Base-by-base conservation (phyloP, 1,139 yeast genomes). In the Geotrichum cucujoidarum region DNA sequence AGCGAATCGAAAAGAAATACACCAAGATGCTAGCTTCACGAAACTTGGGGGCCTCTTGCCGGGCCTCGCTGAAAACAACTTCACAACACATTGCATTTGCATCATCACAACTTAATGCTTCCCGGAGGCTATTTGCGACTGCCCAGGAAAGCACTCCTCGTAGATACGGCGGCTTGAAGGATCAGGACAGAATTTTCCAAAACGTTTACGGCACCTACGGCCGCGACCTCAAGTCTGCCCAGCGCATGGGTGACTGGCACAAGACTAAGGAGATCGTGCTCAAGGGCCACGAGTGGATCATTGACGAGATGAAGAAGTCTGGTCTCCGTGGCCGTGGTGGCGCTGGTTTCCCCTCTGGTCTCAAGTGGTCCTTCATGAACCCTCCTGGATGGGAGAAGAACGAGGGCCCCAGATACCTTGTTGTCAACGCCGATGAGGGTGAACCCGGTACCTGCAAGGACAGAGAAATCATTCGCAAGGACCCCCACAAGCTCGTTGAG, bases 311-410 rank as follows among this genome's bases (percentile, higher is more conserved):
- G 74, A 86, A 86, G 67, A 78, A 80, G 62, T 81, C 90, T 10
- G 95, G 95, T 21, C 74, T 86, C 57, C 80, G 95, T 68, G 95
- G 95, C 50, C 81, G 95, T 70, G 95, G 95, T 53, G 95, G 95
- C 61, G 95, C 95, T 40, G 95, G 95, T 24, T 86, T 86, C 74
- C 95, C 95, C 46, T 80, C 89, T 22, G 95, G 95, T 42, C 76
- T 86, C 62, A 86, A 86, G 69, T 86, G 94, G 94, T 83, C 94
- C 16, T 86, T 86, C 64, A 86, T 86, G 95, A 86, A 86, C 70
- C 95, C 95, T 47, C 95, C 95, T 46, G 92, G 92, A 53, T 86
- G 95, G 95, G 94, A 86, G 58, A 86, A 85, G 66, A 85, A 85
- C 66, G 71, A 69, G 16, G 95, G 95, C 21, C 92, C 95, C 54